Conservation (phyloP, 345 rosid genomes). For the Laguncularia racemosa region DNA sequence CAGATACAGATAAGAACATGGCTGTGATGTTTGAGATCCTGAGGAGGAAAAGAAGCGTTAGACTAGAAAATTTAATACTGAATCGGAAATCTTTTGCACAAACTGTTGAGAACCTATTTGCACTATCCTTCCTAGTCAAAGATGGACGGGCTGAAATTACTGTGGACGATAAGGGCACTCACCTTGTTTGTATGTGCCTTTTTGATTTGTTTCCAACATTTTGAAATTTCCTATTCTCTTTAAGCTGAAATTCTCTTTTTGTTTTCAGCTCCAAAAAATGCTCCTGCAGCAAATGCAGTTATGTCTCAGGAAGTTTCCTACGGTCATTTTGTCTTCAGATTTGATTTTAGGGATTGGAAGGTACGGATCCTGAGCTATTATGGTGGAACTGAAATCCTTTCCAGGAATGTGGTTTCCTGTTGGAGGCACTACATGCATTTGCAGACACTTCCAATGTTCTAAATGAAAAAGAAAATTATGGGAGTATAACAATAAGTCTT, state of each 20-base stretch:
- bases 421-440: neutral
- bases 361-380: constrained; percentile 15
- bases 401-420: neutral
- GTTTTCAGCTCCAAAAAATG: constrained; percentile 71
- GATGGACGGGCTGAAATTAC: constrained; percentile 74
- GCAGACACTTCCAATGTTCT: neutral
- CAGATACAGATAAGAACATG: constrained; percentile 86
- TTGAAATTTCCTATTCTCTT: neutral
- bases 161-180: constrained; percentile 54
- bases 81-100: constrained; percentile 82
- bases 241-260: neutral
- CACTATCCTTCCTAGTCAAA: constrained; percentile 78
- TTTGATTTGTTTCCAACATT: neutral
- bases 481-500: too few species aligned
- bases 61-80: constrained; percentile 66
- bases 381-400: neutral
- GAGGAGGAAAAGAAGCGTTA: constrained; percentile 38
- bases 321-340: constrained; percentile 80
- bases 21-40: constrained; percentile 62
- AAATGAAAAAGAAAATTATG: too few species aligned
- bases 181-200: constrained; percentile 54
- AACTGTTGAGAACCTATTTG: constrained; percentile 85
- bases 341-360: constrained; percentile 90
- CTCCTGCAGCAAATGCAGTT: constrained; percentile 51
- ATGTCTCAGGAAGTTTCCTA: constrained; percentile 55